Percentiles rank a stretch among this genome's conserved stretches.
Evolutionary conservation across 768 basidiomycete species (phyloP).

Genomic region (Naganishia kalamii): DNA sequence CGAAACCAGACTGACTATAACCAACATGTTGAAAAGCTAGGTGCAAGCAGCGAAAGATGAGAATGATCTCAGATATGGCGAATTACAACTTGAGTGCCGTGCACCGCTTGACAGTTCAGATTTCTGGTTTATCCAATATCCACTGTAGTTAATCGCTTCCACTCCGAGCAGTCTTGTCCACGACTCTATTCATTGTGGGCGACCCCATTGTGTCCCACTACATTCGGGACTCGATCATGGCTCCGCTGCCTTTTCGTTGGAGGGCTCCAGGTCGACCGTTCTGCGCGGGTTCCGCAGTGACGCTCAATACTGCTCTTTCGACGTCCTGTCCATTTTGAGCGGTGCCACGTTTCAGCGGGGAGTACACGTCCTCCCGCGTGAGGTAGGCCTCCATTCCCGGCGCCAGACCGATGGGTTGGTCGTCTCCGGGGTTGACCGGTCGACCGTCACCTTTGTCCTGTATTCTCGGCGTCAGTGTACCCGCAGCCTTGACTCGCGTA

Average conservation of each 20-base stretch:
- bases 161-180: no score
- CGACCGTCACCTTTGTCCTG: slow-evolving; percentile 40
- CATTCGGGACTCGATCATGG: slow-evolving; percentile 12
- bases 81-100: no score
- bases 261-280: neutral
- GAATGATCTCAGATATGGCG: no score
- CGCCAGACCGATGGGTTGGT: slow-evolving; percentile 37
- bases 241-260: slow-evolving; percentile 1
- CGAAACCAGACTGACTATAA: no score
- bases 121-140: neutral
- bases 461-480: neutral
- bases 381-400: slow-evolving; percentile 38
- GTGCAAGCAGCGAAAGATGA: no score
- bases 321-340: slow-evolving; percentile 10
- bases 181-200: no score
- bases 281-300: neutral
- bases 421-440: slow-evolving; percentile 29
- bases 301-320: slow-evolving; percentile 14
- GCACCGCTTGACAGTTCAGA: no score
- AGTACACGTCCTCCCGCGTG: slow-evolving; percentile 21
- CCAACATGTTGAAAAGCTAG: no score
- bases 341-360: neutral
- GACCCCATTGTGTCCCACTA: no score
- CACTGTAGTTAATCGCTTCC: no score
- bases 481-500: neutral